Evolutionary conservation across 2,329 filamentous ascomycete genomes (phyloP), one percentile per base, ranked within the genome.

Genomic region (Botrytis paeoniae): DNA sequence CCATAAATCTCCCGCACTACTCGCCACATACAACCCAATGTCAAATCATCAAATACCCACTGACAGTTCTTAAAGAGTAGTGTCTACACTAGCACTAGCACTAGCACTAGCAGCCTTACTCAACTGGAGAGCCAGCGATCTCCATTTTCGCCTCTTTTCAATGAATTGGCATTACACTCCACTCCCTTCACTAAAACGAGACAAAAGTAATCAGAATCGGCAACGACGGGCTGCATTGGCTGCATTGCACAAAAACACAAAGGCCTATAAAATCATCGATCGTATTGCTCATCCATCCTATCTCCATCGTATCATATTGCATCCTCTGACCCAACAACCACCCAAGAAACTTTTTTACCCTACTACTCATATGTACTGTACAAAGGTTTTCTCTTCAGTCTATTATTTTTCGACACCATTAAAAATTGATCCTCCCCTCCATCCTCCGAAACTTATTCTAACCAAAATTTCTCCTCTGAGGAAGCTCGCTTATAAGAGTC

Each of bases 291-390:
- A 51, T 66, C 43, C 5, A 54, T 20, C 41, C 22, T 9, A 61
- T 61, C 35, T n/a, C 59, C 14, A 18, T 57, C 51, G 7, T 18
- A 57, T 37, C 35, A 4, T 8, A n/a, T 61, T 10, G 22, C 29
- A 48, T 54, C 35, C 22, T 1, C 35, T 16, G 16, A 6, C 63
- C 63, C 32, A 65, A 6, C 43, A 48, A 37, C 18, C 45, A 39
- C 25, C 35, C 45, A 39, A 68, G 32, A 54, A 39, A 37, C 14
- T 66, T 66, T 66, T 66, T 10, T 66, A 66, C 43, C 64, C 64
- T 66, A 66, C 64, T n/a, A 66, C n/a, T 62, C 60, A 35, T 22
- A n/a, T 51, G 22, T 66, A 66, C 64, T 39, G 45, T 68, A 68
- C 48, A 54, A 68, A 68, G 22, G 25, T 22, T 39, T 1, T 22